These are phyloP conservation scores for Abrus precatorius DNA, from an alignment of 306 rosid species.

Conservation along the genomic window DNA sequence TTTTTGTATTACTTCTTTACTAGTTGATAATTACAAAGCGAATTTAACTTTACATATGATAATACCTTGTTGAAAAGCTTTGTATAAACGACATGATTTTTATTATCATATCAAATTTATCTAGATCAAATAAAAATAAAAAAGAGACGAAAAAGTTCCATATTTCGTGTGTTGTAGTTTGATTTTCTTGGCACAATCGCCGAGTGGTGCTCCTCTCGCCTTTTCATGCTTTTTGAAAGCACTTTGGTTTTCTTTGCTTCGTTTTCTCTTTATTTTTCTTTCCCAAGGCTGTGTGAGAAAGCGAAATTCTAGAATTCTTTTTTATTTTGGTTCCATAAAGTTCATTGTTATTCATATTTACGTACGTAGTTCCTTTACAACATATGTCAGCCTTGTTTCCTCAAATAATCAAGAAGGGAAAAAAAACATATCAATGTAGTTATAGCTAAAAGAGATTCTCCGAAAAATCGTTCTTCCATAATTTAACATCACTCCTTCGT, in stretches of 20 bases:
- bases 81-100: no score
- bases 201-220: no score
- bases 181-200: no score
- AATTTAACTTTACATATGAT: not conserved
- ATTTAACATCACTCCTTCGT: not conserved
- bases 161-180: no score
- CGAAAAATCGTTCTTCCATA: not conserved
- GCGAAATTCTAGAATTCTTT: slow-evolving; percentile 16
- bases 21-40: not conserved
- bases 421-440: not conserved
- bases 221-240: not conserved
- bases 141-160: no score
- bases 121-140: no score
- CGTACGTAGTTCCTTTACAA: not conserved
- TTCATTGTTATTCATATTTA: not conserved
- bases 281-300: slow-evolving; percentile 1
- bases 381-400: not conserved
- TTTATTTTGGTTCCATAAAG: not conserved
- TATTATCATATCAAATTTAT: no score
- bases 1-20: no score
- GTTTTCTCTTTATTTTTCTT: not conserved
- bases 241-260: not conserved
- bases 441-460: not conserved
- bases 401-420: no score
- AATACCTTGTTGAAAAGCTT: not conserved